A percentile compares a stretch with the other conserved stretches of the same genome.
Evolutionary conservation across 192 early-diverging fungal species (phyloP).

Genomic region (Mortierella antarctica): DNA sequence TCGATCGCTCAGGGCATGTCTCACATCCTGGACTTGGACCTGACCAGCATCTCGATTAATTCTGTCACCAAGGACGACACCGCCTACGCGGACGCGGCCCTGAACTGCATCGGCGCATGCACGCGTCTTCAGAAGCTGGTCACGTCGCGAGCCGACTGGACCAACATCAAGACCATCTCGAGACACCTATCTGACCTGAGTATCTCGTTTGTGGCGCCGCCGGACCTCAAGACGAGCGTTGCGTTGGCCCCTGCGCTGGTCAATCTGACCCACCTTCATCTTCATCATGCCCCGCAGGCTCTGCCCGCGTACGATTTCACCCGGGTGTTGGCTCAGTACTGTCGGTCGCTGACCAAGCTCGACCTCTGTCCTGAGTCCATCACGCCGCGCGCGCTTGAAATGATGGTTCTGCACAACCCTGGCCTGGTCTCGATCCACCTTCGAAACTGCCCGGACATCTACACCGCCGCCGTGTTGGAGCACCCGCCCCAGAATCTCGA

Average conservation of each 20-base stretch:
- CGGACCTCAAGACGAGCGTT: conserved; percentile 48
- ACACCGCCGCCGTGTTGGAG: conserved; percentile 36
- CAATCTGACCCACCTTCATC: conserved; percentile 43
- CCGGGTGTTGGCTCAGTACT: conserved; percentile 43
- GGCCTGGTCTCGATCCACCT: conserved; percentile 33
- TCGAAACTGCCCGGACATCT: conserved; percentile 37
- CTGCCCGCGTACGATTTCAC: conserved; percentile 38
- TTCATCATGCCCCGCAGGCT: conserved; percentile 43
- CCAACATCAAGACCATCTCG: conserved; percentile 40
- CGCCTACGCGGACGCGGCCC: conserved; percentile 40
- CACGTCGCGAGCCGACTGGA: conserved; percentile 47
- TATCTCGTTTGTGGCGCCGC: conserved; percentile 49
- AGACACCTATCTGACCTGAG: conserved; percentile 35
- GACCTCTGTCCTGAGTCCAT: conserved; percentile 41
- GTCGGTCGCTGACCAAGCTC: conserved; percentile 32
- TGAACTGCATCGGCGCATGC: conserved; percentile 45
- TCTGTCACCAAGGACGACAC: conserved; percentile 35
- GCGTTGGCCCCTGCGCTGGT: conserved; percentile 35
- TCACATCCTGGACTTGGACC: conserved; percentile 35
- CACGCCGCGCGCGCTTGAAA: conserved; percentile 18
- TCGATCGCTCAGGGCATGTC: conserved; percentile 27
- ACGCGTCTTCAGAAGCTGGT: conserved; percentile 48
- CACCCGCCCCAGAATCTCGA: conserved; percentile 45
- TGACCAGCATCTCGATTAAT: conserved; percentile 46
- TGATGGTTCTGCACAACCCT: conserved; percentile 32